phyloP scores from a whole-genome alignment of 768 basidiomycete species.

The Gymnopilus dilepis region DNA sequence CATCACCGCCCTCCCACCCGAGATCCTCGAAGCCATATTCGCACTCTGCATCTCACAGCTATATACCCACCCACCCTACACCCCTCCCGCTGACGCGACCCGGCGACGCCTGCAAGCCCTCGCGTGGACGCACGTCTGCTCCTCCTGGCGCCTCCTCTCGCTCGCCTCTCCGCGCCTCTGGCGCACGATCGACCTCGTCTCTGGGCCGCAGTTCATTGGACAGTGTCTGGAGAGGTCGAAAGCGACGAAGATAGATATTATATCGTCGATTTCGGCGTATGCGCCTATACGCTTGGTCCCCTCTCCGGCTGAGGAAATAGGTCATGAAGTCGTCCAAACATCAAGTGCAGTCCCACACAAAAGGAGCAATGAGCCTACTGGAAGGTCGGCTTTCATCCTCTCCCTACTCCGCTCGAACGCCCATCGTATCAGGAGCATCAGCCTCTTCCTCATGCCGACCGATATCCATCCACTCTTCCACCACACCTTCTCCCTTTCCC shows the following conservation, averaged over 20 bases:
- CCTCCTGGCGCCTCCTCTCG: conserved; percentile 41
- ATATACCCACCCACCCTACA: conserved; percentile 23
- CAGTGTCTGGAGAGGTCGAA: conserved; percentile 42
- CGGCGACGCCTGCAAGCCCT: conserved; percentile 17
- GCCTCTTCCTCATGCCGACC: conserved; percentile 41
- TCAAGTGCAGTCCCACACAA: too few relatives aligned
- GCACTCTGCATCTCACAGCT: conserved; percentile 42
- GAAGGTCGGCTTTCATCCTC: background rate
- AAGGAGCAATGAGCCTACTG: too few relatives aligned
- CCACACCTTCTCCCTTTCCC: conserved; percentile 34
- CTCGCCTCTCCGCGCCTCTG: conserved; percentile 43
- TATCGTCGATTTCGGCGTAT: conserved; percentile 36
- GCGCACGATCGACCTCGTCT: conserved; percentile 43
- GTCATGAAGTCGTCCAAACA: background rate
- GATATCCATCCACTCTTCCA: conserved; percentile 29
- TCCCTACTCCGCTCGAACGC: conserved; percentile 35
- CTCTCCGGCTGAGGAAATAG: conserved; percentile 23
- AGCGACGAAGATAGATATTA: conserved; percentile 36
- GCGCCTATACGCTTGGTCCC: conserved; percentile 15
- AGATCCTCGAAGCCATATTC: conserved; percentile 48
- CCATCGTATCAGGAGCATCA: conserved; percentile 37
- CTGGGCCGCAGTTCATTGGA: conserved; percentile 36
- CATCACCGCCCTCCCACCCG: conserved; percentile 40
- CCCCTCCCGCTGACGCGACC: conserved; percentile 25
- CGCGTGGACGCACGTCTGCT: conserved; percentile 48